A percentile compares a stretch with the other conserved stretches of the same genome.
phyloP scores from a whole-genome alignment of 768 basidiomycete species.

The Russula dissimulans region DNA sequence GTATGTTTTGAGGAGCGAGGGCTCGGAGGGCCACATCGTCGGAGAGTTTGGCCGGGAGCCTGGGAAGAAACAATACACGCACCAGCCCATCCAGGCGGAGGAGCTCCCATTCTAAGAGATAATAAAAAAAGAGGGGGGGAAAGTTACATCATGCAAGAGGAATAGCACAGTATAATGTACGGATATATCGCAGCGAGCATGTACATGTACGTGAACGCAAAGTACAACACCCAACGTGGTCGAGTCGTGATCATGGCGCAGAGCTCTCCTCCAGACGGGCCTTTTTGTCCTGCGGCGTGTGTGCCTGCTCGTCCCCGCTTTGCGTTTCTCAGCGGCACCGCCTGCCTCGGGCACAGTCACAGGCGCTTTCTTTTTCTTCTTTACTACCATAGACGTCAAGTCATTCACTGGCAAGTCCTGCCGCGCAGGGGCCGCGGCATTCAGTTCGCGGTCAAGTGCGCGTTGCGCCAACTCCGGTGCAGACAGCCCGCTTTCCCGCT shows the following conservation, averaged over 20 bases:
- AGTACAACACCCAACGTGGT: background rate
- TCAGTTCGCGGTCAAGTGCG: conserved; percentile 65
- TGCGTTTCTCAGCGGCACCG: conserved; percentile 44
- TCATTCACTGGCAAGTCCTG: conserved; percentile 54
- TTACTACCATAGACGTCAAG: conserved; percentile 74
- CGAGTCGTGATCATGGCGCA: conserved; percentile 14
- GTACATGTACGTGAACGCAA: background rate
- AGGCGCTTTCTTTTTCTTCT: conserved; percentile 64
- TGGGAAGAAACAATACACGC: conserved; percentile 68
- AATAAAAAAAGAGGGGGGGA: background rate
- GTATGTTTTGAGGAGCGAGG: conserved; percentile 80
- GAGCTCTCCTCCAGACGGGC: conserved; percentile 41
- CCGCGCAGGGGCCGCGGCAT: conserved; percentile 30
- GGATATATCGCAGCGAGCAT: background rate
- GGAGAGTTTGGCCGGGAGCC: conserved; percentile 71
- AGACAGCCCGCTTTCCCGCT: conserved; percentile 29
- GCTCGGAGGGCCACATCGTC: conserved; percentile 68
- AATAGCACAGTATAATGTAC: conserved; percentile 6
- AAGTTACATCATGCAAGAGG: background rate
- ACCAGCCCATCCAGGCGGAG: conserved; percentile 38
- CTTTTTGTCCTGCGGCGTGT: conserved; percentile 52
- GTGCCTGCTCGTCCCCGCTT: conserved; percentile 49
- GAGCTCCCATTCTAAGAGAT: conserved; percentile 38
- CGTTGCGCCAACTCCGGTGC: conserved; percentile 66
- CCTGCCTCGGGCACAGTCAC: conserved; percentile 25